phyloP scores from a whole-genome alignment of 768 basidiomycete species.

The Cystobasidium ongulense region DNA sequence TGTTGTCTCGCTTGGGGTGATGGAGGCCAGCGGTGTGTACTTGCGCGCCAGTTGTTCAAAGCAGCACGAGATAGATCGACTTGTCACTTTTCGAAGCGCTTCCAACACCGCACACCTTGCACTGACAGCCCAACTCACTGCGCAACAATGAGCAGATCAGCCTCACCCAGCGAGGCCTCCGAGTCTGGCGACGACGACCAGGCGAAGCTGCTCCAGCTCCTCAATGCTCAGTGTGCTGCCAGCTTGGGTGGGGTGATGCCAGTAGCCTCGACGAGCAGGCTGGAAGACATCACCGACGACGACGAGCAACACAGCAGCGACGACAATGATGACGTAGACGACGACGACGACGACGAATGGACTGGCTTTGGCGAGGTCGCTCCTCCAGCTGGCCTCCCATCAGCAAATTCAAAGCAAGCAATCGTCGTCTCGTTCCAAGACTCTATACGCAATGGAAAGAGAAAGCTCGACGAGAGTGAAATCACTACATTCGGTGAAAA shows the following conservation, averaged over 20 bases:
- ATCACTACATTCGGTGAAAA: background rate
- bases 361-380: background rate
- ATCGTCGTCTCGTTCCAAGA: background rate
- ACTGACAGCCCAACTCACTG: too few species aligned
- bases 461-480: conserved; percentile 5
- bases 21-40: too few species aligned
- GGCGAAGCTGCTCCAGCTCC: background rate
- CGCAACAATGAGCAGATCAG: background rate
- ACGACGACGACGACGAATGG: conserved; percentile 19
- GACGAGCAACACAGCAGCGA: background rate
- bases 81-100: too few species aligned
- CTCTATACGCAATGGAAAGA: background rate
- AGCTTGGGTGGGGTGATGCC: background rate
- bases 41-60: too few species aligned
- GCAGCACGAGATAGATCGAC: too few species aligned
- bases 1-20: too few species aligned
- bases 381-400: background rate
- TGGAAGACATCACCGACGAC: background rate
- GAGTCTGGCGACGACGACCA: background rate
- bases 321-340: background rate
- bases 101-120: too few species aligned
- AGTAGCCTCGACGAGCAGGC: background rate
- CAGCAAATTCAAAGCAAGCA: background rate
- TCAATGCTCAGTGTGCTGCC: background rate
- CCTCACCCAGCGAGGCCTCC: background rate